Percentiles rank a stretch among this genome's conserved stretches.
phyloP scores from a whole-genome alignment of 83 land plant genomes.

The Isoetes engelmannii region DNA sequence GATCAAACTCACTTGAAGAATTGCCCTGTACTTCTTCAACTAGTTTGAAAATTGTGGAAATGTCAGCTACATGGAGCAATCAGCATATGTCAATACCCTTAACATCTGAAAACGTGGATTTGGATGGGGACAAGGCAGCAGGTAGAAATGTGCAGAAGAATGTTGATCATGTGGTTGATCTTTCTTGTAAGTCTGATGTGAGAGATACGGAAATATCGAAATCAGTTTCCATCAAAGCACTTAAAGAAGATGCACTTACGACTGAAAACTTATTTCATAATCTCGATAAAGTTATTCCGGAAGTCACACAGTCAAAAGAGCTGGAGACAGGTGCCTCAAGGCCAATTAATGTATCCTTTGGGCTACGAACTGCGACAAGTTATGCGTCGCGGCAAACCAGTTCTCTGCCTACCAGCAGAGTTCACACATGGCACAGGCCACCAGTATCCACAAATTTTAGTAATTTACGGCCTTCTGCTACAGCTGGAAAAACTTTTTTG shows the following conservation, averaged over 20 bases:
- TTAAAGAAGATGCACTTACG: background rate
- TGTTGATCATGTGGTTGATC: background rate
- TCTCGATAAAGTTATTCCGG: background rate
- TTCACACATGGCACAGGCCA: background rate
- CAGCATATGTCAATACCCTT: background rate
- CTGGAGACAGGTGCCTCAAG: background rate
- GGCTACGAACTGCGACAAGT: background rate
- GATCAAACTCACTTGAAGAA: background rate
- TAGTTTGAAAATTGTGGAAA: background rate
- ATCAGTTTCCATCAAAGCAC: background rate
- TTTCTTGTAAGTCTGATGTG: background rate
- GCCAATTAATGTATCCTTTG: background rate
- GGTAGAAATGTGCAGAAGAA: background rate
- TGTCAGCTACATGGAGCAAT: background rate
- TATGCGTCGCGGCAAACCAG: background rate
- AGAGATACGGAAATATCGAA: background rate
- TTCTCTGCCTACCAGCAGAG: too few relatives aligned
- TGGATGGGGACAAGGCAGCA: background rate
- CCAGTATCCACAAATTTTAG: background rate
- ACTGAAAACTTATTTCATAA: background rate
- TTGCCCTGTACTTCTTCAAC: background rate
- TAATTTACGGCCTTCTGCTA: background rate
- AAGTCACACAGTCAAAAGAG: background rate
- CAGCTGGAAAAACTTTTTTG: background rate
- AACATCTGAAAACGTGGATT: background rate